A percentile compares a stretch with the other conserved stretches of the same genome.
Conservation (phyloP, 352 stramenopile species). For the Pythium monospermum region DNA sequence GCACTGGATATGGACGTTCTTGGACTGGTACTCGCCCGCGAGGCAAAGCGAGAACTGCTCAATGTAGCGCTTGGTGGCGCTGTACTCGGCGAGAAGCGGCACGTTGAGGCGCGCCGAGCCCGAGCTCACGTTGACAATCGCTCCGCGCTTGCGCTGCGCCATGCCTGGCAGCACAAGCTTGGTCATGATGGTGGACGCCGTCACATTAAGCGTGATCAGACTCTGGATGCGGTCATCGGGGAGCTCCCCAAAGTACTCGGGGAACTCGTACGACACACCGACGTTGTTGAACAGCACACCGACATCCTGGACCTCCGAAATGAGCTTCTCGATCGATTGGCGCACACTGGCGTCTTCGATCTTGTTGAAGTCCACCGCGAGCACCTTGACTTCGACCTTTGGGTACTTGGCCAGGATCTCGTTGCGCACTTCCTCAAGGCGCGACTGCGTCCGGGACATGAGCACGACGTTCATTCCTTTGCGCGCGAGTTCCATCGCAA, state of each 20-base stretch:
- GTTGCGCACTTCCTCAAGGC: constrained; percentile 90
- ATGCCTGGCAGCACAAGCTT: constrained; percentile 92
- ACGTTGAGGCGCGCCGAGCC: constrained; percentile 94
- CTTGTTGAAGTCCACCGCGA: constrained; percentile 94
- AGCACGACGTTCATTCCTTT: constrained; percentile 97
- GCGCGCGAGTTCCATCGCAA: constrained; percentile 93
- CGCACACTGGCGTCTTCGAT: constrained; percentile 77
- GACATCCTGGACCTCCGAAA: constrained; percentile 87
- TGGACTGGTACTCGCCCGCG: constrained; percentile 92
- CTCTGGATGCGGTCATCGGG: constrained; percentile 88
- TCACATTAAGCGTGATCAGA: constrained; percentile 89
- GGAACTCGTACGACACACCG: constrained; percentile 97
- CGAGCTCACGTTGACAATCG: constrained; percentile 97
- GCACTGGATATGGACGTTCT: constrained; percentile 94
- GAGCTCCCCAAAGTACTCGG: constrained; percentile 98
- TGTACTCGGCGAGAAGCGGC: constrained; percentile 96
- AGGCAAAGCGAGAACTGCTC: constrained; percentile 96
- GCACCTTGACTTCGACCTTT: constrained; percentile 77
- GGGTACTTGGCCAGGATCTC: constrained; percentile 94
- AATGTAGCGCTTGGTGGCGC: constrained; percentile 96
- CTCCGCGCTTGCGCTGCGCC: constrained; percentile 91
- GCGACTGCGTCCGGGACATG: constrained; percentile 96
- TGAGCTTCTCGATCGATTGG: constrained; percentile 38
- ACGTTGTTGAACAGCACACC: constrained; percentile 99
- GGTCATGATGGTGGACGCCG: constrained; percentile 73